Conservation (phyloP, 352 stramenopile genomes). For the Pythium dissimile region DNA sequence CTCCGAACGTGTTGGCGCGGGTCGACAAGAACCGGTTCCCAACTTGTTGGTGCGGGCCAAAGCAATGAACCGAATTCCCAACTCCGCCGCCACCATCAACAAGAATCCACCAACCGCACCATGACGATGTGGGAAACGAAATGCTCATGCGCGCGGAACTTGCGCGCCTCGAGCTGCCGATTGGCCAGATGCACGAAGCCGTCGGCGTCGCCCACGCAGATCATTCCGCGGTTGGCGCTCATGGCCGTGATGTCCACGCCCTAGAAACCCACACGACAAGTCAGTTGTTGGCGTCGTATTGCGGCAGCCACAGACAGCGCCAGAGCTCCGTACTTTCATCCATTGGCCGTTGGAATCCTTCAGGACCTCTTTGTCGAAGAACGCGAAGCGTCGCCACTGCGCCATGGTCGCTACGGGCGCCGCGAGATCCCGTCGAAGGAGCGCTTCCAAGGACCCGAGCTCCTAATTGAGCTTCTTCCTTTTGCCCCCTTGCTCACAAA, state of each 20-base stretch:
- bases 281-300: background rate
- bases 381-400: constrained; percentile 87
- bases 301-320: background rate
- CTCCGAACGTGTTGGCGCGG: no score
- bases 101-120: no score
- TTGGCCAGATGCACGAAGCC: constrained; percentile 84
- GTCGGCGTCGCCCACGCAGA: constrained; percentile 80
- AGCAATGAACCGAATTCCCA: no score
- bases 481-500: background rate
- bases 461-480: background rate
- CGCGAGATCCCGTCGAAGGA: no score
- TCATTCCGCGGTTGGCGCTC: constrained; percentile 83
- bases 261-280: constrained; percentile 18
- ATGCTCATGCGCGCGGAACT: constrained; percentile 82
- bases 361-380: constrained; percentile 88
- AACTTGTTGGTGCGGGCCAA: no score
- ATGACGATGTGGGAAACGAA: constrained; percentile 89
- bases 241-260: constrained; percentile 84
- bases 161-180: constrained; percentile 72
- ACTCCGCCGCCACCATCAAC: no score
- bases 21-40: no score
- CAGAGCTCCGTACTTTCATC: constrained; percentile 62
- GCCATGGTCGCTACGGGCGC: constrained; percentile 41
- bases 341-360: constrained; percentile 79
- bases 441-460: background rate